A percentile compares a stretch with the other conserved stretches of the same genome.
Evolutionary conservation across 345 rosid genomes (phyloP).

Genomic region (Eucalyptus sideroxylon): DNA sequence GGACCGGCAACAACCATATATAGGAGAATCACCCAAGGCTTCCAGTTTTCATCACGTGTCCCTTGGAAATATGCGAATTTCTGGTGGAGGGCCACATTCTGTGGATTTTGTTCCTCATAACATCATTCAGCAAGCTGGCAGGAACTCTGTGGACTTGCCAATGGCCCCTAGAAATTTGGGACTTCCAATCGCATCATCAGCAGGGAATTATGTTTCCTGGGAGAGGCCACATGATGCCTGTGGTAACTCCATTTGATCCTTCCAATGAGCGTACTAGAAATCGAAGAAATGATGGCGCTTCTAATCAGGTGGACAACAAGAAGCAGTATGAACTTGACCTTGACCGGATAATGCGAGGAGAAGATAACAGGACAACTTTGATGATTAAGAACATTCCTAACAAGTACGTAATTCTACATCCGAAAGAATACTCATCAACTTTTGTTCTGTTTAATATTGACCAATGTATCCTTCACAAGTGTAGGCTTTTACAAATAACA

Average conservation of each 20-base stretch:
- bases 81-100: slow-evolving; percentile 19
- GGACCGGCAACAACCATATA: slow-evolving; percentile 36
- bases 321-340: slow-evolving; percentile 58
- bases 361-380: slow-evolving; percentile 54
- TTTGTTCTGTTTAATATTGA: background rate
- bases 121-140: slow-evolving; percentile 19
- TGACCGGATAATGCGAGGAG: slow-evolving; percentile 40
- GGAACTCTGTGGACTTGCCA: slow-evolving; percentile 23
- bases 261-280: slow-evolving; percentile 39
- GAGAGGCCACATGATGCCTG: slow-evolving; percentile 22
- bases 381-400: slow-evolving; percentile 81
- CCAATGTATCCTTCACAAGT: background rate
- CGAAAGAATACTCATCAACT: background rate
- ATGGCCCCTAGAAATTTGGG: slow-evolving; percentile 16
- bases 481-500: background rate
- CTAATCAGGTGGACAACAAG: slow-evolving; percentile 36
- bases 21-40: slow-evolving; percentile 36
- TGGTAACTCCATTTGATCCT: slow-evolving; percentile 20
- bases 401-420: slow-evolving; percentile 28
- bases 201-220: slow-evolving; percentile 23
- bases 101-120: slow-evolving; percentile 22
- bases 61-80: slow-evolving; percentile 33
- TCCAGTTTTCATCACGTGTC: slow-evolving; percentile 40
- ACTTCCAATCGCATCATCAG: slow-evolving; percentile 33
- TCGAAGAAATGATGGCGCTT: slow-evolving; percentile 40